Percentiles rank a stretch among this genome's conserved stretches.
Conservation (phyloP, 2,329 filamentous ascomycete genomes). For the Chalaropsis thielavioides region DNA sequence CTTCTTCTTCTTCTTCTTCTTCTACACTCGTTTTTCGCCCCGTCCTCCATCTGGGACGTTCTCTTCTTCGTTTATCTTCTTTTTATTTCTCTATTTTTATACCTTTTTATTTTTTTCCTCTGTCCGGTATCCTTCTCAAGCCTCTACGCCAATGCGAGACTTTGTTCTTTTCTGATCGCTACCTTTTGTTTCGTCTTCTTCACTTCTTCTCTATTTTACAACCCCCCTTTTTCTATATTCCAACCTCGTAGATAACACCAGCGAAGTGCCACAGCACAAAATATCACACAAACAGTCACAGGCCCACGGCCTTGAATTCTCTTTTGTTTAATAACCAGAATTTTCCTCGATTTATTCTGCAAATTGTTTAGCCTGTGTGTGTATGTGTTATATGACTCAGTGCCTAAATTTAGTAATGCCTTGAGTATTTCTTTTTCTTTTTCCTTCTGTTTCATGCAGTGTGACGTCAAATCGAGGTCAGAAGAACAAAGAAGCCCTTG, state of each 20-base stretch:
- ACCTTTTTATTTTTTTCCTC: neutral
- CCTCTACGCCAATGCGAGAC: no score
- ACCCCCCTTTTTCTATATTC: neutral
- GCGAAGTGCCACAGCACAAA: neutral
- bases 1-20: neutral
- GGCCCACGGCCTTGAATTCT: neutral
- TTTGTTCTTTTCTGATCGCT: neutral
- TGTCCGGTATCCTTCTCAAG: neutral
- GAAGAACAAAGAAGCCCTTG: neutral
- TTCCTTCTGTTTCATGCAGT: neutral
- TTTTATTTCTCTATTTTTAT: neutral
- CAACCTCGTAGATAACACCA: neutral
- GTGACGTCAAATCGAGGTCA: conserved; percentile 4
- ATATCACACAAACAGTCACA: neutral
- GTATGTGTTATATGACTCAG: conserved; percentile 2
- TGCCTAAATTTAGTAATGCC: neutral
- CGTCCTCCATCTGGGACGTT: neutral
- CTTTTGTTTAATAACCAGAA: neutral
- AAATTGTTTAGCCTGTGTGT: neutral
- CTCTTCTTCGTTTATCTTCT: neutral
- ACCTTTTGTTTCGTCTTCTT: neutral
- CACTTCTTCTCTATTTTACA: neutral
- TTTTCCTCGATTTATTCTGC: neutral
- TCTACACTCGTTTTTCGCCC: neutral
- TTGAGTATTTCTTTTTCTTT: neutral